phyloP scores from a whole-genome alignment of 495 filamentous ascomycete species.

The Podospora conica region DNA sequence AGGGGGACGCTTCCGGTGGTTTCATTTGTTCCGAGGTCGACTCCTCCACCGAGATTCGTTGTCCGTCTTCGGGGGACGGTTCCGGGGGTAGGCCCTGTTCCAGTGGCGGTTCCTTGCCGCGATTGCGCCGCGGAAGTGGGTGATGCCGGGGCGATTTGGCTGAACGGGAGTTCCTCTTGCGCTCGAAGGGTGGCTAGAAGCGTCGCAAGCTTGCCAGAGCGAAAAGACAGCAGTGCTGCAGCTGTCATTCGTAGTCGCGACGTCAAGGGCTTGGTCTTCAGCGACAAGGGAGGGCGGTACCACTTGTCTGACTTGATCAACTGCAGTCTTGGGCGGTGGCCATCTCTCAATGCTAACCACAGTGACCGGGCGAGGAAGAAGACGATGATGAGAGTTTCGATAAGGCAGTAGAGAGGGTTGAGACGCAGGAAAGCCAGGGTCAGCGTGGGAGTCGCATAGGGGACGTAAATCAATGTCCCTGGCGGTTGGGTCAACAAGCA shows the following conservation, averaged over 20 bases:
- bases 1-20: too few relatives aligned
- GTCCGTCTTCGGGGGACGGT: background rate
- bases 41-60: background rate
- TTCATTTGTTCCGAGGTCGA: background rate
- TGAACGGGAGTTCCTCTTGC: background rate
- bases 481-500: slow-evolving; percentile 2
- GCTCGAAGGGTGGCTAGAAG: background rate
- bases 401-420: background rate
- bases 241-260: background rate
- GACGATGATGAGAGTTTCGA: background rate
- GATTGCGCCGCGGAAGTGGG: too few relatives aligned
- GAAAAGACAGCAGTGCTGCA: background rate
- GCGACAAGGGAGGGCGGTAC: background rate
- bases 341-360: background rate
- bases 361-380: background rate
- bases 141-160: too few relatives aligned
- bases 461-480: background rate
- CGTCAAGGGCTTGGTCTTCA: background rate
- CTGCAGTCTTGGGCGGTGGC: background rate
- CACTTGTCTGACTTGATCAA: background rate
- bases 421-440: background rate
- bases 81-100: background rate
- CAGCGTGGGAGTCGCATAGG: background rate
- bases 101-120: too few relatives aligned
- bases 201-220: background rate